Conservation (phyloP, 306 rosid species). For the Prunus mongolica region DNA sequence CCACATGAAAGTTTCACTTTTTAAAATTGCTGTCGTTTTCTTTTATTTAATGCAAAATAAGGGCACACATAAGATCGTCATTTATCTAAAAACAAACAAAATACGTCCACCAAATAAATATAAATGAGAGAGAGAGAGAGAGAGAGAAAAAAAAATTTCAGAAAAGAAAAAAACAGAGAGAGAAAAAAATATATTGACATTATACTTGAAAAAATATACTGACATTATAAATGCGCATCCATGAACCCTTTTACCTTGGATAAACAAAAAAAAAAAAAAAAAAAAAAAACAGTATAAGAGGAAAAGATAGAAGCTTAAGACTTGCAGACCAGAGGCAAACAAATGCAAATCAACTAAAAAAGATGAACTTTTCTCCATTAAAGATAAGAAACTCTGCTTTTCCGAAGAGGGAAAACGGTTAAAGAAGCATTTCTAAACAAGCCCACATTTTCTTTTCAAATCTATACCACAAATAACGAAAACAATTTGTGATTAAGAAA, state of each 20-base stretch:
- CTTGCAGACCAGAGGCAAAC: not conserved
- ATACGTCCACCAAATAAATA: not conserved
- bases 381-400: not conserved
- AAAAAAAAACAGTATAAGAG: not conserved
- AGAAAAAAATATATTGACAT: not conserved
- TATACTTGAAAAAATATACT: not conserved
- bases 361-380: not conserved
- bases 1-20: conserved; percentile 3
- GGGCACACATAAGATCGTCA: not conserved
- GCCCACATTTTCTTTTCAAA: not conserved
- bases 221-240: too few relatives aligned
- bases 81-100: conserved; percentile 1
- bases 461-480: not conserved
- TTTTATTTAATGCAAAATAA: conserved; percentile 12
- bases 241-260: too few relatives aligned
- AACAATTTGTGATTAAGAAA: not conserved
- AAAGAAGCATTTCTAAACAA: not conserved
- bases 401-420: not conserved
- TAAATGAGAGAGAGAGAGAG: not conserved
- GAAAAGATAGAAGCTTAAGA: not conserved
- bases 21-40: conserved; percentile 30
- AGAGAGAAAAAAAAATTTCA: not conserved
- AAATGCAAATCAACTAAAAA: not conserved
- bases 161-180: not conserved
- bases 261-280: too few relatives aligned